Conservation (phyloP, 1,284 basidiomycete genomes). For the Anthracocystis walkeri region DNA sequence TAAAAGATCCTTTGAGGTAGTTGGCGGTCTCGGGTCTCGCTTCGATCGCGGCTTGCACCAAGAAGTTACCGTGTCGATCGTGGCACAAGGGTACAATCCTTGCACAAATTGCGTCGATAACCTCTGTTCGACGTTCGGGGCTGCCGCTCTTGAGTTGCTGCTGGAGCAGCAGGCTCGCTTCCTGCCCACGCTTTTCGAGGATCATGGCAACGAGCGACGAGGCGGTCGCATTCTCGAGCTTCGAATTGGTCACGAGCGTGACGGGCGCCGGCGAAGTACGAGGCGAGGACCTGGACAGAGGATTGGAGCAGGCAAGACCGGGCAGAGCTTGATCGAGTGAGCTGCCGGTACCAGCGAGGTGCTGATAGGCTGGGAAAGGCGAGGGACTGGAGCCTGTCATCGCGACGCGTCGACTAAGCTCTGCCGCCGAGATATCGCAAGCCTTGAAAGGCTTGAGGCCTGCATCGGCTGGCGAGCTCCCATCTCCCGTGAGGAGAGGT, state of each 20-base stretch:
- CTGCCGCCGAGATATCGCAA: constrained; percentile 19
- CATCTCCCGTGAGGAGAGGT: neutral
- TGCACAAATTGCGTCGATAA: constrained; percentile 49
- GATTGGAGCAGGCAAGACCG: neutral
- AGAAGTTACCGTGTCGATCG: constrained; percentile 64
- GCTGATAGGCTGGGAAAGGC: neutral
- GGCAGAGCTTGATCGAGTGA: constrained; percentile 9
- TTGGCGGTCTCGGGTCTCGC: constrained; percentile 33
- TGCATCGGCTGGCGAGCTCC: neutral
- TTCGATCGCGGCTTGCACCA: constrained; percentile 59
- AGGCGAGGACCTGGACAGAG: constrained; percentile 16
- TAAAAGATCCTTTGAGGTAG: constrained; percentile 51
- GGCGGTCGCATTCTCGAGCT: constrained; percentile 25
- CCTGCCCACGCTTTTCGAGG: constrained; percentile 45
- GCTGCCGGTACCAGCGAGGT: neutral
- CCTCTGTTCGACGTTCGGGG: constrained; percentile 28
- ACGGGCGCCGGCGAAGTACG: constrained; percentile 14
- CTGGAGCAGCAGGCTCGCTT: constrained; percentile 61
- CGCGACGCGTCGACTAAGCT: constrained; percentile 27
- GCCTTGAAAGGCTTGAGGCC: constrained; percentile 11
- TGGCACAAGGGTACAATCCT: constrained; percentile 46
- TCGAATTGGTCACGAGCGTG: constrained; percentile 8
- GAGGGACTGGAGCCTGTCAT: constrained; percentile 1
- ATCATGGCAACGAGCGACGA: constrained; percentile 40
- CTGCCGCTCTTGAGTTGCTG: constrained; percentile 58